Evolutionary conservation across 1,139 yeast species (phyloP).

Genomic region (Diutina neorugosa): DNA sequence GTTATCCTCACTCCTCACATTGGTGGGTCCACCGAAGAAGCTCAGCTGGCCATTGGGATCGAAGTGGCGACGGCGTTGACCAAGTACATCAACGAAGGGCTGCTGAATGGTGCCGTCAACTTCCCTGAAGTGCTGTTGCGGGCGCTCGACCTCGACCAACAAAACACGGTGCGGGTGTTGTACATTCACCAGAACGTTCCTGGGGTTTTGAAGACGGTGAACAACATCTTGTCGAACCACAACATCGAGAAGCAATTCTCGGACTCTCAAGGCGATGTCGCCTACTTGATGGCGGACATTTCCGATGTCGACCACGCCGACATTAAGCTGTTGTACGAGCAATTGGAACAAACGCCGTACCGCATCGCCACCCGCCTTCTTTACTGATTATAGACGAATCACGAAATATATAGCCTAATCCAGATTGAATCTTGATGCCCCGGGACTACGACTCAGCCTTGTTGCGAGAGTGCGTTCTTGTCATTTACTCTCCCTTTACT

Average conservation of each 20-base stretch:
- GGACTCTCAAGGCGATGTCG: constrained; percentile 91
- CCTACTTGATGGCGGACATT: constrained; percentile 96
- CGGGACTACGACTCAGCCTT: not conserved
- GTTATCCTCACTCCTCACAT: constrained; percentile 93
- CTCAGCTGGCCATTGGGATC: constrained; percentile 94
- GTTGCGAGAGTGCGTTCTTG: too few relatives aligned
- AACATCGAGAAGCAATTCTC: constrained; percentile 97
- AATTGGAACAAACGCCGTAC: constrained; percentile 82
- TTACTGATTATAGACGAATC: constrained; percentile 29
- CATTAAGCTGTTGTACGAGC: constrained; percentile 74
- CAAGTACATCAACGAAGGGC: constrained; percentile 92
- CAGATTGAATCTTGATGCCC: not conserved
- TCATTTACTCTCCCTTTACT: too few relatives aligned
- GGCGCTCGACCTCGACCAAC: constrained; percentile 80
- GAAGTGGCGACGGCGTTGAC: constrained; percentile 84
- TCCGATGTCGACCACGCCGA: constrained; percentile 74
- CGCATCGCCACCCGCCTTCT: constrained; percentile 85
- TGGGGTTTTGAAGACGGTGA: constrained; percentile 95
- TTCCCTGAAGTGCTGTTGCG: constrained; percentile 97
- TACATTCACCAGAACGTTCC: constrained; percentile 98
- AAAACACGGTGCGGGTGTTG: constrained; percentile 81
- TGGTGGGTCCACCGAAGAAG: constrained; percentile 99
- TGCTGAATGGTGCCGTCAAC: constrained; percentile 92
- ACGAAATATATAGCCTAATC: not conserved
- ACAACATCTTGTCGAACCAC: constrained; percentile 88